Percentiles rank a stretch among this genome's conserved stretches.
These are phyloP conservation scores for Marasmius fiardii DNA, from an alignment of 1,284 basidiomycete genomes.

Conservation along the genomic window DNA sequence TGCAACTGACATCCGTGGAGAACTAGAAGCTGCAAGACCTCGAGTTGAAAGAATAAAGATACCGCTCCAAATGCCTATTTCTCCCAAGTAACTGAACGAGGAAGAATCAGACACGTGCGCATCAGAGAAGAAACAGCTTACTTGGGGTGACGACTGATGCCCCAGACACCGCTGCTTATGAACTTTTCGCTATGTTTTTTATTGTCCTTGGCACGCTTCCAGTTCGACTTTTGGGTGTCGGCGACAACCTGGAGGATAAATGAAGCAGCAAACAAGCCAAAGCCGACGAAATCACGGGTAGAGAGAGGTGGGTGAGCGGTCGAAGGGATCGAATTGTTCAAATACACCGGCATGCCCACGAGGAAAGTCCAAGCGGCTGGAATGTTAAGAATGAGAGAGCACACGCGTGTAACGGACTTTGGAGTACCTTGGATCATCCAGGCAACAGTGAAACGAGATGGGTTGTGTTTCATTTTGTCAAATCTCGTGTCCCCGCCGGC, in stretches of 20 bases:
- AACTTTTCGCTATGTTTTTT: conserved; percentile 77
- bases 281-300: conserved; percentile 52
- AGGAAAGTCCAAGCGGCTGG: conserved; percentile 68
- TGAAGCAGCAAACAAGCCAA: conserved; percentile 57
- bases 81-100: conserved; percentile 64
- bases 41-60: conserved; percentile 60
- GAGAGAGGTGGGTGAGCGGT: conserved; percentile 55
- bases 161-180: conserved; percentile 71
- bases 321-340: conserved; percentile 63
- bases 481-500: conserved; percentile 64
- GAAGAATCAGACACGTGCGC: not conserved
- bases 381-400: not conserved
- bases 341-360: conserved; percentile 67
- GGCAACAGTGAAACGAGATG: conserved; percentile 54
- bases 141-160: conserved; percentile 75
- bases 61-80: conserved; percentile 72
- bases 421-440: conserved; percentile 70
- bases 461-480: conserved; percentile 63
- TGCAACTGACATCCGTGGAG: conserved; percentile 41
- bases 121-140: conserved; percentile 29
- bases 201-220: conserved; percentile 61
- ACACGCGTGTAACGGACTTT: not conserved
- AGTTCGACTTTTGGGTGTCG: conserved; percentile 68
- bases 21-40: conserved; percentile 44
- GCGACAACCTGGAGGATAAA: conserved; percentile 64